A percentile compares a stretch with the other conserved stretches of the same genome.
Conservation (phyloP, 108 stramenopile species). For the Cylindrotheca fusiformis region DNA sequence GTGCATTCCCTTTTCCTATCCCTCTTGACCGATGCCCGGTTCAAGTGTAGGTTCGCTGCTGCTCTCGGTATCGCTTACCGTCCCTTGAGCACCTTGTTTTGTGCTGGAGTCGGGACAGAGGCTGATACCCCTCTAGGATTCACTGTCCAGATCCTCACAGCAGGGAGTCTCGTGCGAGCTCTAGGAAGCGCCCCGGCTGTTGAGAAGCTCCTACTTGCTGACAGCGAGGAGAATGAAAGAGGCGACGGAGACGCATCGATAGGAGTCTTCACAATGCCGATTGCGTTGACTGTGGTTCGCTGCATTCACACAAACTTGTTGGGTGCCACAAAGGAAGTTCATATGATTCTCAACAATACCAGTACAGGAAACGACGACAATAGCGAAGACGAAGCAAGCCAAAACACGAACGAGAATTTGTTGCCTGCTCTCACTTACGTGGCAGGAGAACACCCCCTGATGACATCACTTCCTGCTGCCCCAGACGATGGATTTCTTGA, state of each 20-base stretch:
- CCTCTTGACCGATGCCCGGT: constrained; percentile 75
- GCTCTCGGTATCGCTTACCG: constrained; percentile 86
- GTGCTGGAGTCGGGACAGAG: constrained; percentile 89
- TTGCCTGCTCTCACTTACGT: constrained; percentile 68
- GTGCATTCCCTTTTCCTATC: constrained; percentile 77
- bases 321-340: constrained; percentile 78
- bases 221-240: constrained; percentile 32
- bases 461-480: constrained; percentile 71
- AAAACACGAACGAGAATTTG: constrained; percentile 25
- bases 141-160: constrained; percentile 90
- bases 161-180: constrained; percentile 82
- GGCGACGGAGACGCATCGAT: constrained; percentile 48
- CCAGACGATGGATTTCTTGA: constrained; percentile 88
- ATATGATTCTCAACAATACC: constrained; percentile 58
- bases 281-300: constrained; percentile 73
- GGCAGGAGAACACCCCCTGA: constrained; percentile 74
- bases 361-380: constrained; percentile 38
- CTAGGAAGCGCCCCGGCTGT: constrained; percentile 71
- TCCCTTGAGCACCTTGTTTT: constrained; percentile 78
- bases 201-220: constrained; percentile 63
- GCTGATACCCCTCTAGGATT: constrained; percentile 82
- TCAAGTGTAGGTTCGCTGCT: constrained; percentile 84
- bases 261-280: constrained; percentile 67
- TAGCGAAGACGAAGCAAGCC: constrained; percentile 14
- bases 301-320: constrained; percentile 84